Evolutionary conservation across 164 flowering plant genomes (phyloP).

Genomic region (Annona squamosa): DNA sequence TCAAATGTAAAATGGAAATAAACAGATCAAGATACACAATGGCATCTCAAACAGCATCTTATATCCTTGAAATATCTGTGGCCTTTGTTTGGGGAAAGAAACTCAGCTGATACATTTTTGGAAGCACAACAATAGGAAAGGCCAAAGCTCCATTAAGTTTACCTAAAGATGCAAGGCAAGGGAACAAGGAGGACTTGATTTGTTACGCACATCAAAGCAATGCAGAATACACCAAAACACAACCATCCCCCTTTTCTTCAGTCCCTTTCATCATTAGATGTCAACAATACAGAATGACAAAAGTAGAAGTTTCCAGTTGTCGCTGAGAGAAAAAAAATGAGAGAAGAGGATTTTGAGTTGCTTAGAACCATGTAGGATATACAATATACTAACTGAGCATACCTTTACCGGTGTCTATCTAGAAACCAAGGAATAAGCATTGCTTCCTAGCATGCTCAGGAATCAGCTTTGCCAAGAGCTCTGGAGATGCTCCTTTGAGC

Average conservation of each 20-base stretch:
- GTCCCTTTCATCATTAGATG: background rate
- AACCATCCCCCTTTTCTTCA: background rate
- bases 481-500: conserved; percentile 28
- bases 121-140: background rate
- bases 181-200: background rate
- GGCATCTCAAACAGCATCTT: background rate
- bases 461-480: conserved; percentile 25
- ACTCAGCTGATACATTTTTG: background rate
- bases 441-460: conserved; percentile 35
- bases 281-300: background rate
- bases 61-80: background rate
- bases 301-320: background rate
- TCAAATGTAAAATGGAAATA: background rate
- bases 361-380: conserved; percentile 1
- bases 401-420: conserved; percentile 5
- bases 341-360: background rate
- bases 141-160: background rate
- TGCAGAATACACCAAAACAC: background rate
- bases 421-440: conserved; percentile 30
- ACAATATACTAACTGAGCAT: conserved; percentile 7
- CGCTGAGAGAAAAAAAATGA: background rate
- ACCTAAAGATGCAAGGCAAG: background rate
- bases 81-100: background rate
- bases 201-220: background rate
- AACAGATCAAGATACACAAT: background rate